Conservation (phyloP, 352 stramenopile species). For the Phytopythium ostracodes region DNA sequence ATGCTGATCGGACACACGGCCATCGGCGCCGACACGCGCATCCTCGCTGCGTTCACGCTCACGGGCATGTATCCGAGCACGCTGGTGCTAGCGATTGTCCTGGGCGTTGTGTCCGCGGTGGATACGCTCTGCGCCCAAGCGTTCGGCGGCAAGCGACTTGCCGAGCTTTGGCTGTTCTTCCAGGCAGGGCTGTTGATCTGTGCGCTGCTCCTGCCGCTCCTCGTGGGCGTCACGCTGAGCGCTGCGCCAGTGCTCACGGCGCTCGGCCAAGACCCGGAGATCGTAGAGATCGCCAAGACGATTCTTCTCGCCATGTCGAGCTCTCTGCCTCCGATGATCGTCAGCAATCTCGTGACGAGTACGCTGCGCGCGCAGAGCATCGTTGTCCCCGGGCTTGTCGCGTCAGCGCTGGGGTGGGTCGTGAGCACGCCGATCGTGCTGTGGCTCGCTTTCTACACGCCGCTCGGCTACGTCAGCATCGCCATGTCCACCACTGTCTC, state of each 20-base stretch:
- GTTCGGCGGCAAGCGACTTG: slow-evolving; percentile 25
- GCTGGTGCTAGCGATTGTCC: not conserved
- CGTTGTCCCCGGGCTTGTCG: slow-evolving; percentile 16
- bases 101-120: slow-evolving; percentile 7
- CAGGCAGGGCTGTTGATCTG: slow-evolving; percentile 24
- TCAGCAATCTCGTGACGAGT: slow-evolving; percentile 1
- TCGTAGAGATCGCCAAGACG: slow-evolving; percentile 3
- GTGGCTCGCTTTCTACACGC: slow-evolving; percentile 24
- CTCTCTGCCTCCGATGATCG: not conserved
- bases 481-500: slow-evolving; percentile 12
- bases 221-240: slow-evolving; percentile 3
- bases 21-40: slow-evolving; percentile 11
- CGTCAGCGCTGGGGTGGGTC: slow-evolving; percentile 11
- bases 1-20: slow-evolving; percentile 26
- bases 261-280: slow-evolving; percentile 3
- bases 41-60: slow-evolving; percentile 23
- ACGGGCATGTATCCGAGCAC: slow-evolving; percentile 9
- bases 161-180: slow-evolving; percentile 33
- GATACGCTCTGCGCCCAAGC: slow-evolving; percentile 31
- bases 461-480: slow-evolving; percentile 29
- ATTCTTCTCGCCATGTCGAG: not conserved
- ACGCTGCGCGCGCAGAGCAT: slow-evolving; percentile 28
- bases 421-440: slow-evolving; percentile 20
- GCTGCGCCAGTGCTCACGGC: slow-evolving; percentile 2
- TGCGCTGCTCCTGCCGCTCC: slow-evolving; percentile 7